A percentile compares a stretch with the other conserved stretches of the same genome.
phyloP scores from a whole-genome alignment of 345 rosid species.

The Moricandia moricandioides region DNA sequence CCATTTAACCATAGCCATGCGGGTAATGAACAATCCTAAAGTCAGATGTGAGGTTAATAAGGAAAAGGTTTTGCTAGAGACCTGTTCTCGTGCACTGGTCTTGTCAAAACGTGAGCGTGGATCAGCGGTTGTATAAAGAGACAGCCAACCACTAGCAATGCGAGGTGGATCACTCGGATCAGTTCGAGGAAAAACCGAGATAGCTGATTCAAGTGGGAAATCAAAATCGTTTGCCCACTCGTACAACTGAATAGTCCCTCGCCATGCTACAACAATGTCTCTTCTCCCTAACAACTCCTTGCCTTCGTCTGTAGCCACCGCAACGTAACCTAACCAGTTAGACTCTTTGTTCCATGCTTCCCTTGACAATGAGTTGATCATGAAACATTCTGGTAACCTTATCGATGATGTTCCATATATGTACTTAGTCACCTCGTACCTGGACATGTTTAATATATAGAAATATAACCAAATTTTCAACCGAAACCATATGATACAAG shows the following conservation, averaged over 20 bases:
- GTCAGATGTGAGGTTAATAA: too few species aligned
- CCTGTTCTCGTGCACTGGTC: conserved; percentile 49
- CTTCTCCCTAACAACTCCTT: conserved; percentile 46
- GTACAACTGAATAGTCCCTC: conserved; percentile 41
- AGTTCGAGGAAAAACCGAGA: conserved; percentile 24
- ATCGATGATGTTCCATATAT: conserved; percentile 47
- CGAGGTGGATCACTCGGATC: conserved; percentile 18
- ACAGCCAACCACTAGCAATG: conserved; percentile 41
- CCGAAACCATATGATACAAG: not conserved
- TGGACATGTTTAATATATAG: conserved; percentile 5
- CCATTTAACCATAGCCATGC: too few species aligned
- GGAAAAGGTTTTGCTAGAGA: too few species aligned
- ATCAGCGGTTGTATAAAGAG: conserved; percentile 39
- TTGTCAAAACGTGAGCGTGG: conserved; percentile 34
- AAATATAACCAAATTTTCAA: not conserved
- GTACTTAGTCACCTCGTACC: conserved; percentile 42
- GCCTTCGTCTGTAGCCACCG: conserved; percentile 52
- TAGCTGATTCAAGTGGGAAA: conserved; percentile 39
- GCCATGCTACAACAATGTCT: conserved; percentile 52
- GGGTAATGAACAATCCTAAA: too few species aligned
- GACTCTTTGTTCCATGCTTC: conserved; percentile 43
- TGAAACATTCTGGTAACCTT: conserved; percentile 37
- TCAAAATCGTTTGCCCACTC: conserved; percentile 40
- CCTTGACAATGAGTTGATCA: conserved; percentile 36
- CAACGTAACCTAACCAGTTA: conserved; percentile 45